Evolutionary conservation across 306 rosid species (phyloP).

Genomic region (Acmispon strigosus): DNA sequence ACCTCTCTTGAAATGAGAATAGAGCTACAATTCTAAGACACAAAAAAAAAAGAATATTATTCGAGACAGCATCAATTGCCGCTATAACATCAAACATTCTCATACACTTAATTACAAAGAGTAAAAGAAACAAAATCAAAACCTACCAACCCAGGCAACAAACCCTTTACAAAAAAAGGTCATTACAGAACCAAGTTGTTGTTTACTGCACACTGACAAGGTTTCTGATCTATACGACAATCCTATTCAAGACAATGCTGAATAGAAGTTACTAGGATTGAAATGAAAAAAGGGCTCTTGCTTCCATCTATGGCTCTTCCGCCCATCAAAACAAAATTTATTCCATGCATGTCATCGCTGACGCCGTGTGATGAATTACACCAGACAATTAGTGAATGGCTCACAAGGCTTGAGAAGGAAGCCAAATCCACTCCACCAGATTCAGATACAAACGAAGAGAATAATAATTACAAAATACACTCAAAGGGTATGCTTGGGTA

Average conservation of each 20-base stretch:
- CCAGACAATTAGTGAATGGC: background rate
- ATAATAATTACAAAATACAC: background rate
- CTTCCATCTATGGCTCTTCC: background rate
- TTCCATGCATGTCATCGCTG: slow-evolving; percentile 17
- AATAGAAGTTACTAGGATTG: background rate
- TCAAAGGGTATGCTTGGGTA: slow-evolving; percentile 5
- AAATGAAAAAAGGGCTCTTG: background rate
- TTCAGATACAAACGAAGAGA: slow-evolving; percentile 21
- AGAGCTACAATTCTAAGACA: too few relatives aligned
- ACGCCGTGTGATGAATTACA: slow-evolving; percentile 7
- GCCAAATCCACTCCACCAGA: slow-evolving; percentile 2
- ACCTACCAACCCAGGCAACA: background rate
- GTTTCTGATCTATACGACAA: background rate
- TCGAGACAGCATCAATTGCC: background rate
- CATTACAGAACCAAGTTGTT: slow-evolving; percentile 12
- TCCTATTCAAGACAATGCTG: slow-evolving; percentile 6
- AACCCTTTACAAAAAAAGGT: background rate
- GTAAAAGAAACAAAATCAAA: slow-evolving; percentile 11
- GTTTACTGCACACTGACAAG: slow-evolving; percentile 12
- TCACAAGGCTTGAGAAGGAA: slow-evolving; percentile 22
- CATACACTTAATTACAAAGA: slow-evolving; percentile 5
- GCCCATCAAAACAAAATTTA: slow-evolving; percentile 8
- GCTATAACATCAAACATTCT: slow-evolving; percentile 11
- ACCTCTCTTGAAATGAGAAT: too few relatives aligned
- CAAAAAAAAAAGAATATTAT: background rate